phyloP scores from a whole-genome alignment of 1,139 yeast species.

The Citeromyces hawaiiensis region DNA sequence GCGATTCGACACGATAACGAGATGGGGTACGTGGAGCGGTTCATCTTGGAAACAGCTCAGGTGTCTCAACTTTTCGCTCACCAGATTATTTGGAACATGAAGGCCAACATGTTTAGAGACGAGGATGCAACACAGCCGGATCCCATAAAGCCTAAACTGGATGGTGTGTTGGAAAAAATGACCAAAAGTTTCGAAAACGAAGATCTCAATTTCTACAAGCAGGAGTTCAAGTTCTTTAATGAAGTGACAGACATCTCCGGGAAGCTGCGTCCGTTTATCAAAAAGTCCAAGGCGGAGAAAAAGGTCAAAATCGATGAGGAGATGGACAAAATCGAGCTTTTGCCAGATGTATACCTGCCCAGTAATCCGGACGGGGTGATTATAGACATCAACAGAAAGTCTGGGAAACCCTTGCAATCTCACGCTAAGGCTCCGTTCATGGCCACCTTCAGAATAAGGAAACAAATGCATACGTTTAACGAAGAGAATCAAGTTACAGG shows the following conservation, averaged over 20 bases:
- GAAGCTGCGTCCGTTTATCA: constrained; percentile 84
- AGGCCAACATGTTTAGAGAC: constrained; percentile 85
- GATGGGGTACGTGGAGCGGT: constrained; percentile 76
- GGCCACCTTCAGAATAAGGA: constrained; percentile 85
- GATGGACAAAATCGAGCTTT: constrained; percentile 67
- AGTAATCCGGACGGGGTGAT: constrained; percentile 95
- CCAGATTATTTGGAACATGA: constrained; percentile 96
- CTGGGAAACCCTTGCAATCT: constrained; percentile 94
- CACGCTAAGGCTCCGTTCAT: constrained; percentile 98
- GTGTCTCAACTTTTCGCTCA: constrained; percentile 89
- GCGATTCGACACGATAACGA: constrained; percentile 61
- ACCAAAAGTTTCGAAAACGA: constrained; percentile 41
- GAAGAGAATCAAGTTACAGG: constrained; percentile 23
- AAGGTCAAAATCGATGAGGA: constrained; percentile 94
- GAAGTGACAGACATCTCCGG: constrained; percentile 93
- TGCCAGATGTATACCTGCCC: constrained; percentile 84
- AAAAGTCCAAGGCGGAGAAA: constrained; percentile 91
- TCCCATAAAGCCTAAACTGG: constrained; percentile 70
- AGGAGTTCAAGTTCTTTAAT: constrained; percentile 80
- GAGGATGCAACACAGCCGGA: constrained; percentile 79
- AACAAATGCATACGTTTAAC: constrained; percentile 30
- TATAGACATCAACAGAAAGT: constrained; percentile 78
- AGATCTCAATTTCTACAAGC: constrained; percentile 59
- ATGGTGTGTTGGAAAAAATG: constrained; percentile 60
- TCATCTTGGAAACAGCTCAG: constrained; percentile 84